Percentiles rank a stretch among this genome's conserved stretches.
Evolutionary conservation across 2,329 filamentous ascomycete species (phyloP).

Genomic region (Cladophialophora immunda): DNA sequence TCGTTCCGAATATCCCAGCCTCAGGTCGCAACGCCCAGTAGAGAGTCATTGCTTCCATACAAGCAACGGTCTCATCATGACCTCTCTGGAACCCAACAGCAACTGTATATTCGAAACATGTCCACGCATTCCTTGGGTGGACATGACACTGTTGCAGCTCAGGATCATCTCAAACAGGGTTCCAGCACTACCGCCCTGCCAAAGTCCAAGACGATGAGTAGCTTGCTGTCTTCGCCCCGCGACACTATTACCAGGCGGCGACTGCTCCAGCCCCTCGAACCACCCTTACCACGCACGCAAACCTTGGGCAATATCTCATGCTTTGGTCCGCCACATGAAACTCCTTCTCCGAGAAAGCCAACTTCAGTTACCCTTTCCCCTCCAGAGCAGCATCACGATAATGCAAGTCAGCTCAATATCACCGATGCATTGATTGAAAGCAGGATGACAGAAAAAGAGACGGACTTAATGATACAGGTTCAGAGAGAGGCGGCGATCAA

Average conservation of each 20-base stretch:
- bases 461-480: constrained; percentile 30
- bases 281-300: constrained; percentile 36
- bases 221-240: constrained; percentile 21
- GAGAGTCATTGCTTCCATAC: constrained; percentile 25
- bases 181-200: constrained; percentile 19
- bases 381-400: constrained; percentile 3
- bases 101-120: constrained; percentile 26
- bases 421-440: constrained; percentile 33
- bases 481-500: constrained; percentile 35
- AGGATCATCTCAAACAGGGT: constrained; percentile 10
- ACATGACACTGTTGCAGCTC: neutral
- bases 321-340: constrained; percentile 21
- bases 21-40: constrained; percentile 7
- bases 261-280: constrained; percentile 35
- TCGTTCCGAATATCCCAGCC: constrained; percentile 17
- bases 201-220: constrained; percentile 33
- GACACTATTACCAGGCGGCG: constrained; percentile 31
- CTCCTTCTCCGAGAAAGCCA: constrained; percentile 34
- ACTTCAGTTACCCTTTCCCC: constrained; percentile 11
- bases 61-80: constrained; percentile 21
- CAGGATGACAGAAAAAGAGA: constrained; percentile 35
- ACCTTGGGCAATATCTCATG: constrained; percentile 37
- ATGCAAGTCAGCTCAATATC: constrained; percentile 24
- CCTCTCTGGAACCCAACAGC: constrained; percentile 29
- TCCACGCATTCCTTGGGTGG: constrained; percentile 24